phyloP scores from a whole-genome alignment of 2,329 filamentous ascomycete genomes.

The Epichloe elymi region DNA sequence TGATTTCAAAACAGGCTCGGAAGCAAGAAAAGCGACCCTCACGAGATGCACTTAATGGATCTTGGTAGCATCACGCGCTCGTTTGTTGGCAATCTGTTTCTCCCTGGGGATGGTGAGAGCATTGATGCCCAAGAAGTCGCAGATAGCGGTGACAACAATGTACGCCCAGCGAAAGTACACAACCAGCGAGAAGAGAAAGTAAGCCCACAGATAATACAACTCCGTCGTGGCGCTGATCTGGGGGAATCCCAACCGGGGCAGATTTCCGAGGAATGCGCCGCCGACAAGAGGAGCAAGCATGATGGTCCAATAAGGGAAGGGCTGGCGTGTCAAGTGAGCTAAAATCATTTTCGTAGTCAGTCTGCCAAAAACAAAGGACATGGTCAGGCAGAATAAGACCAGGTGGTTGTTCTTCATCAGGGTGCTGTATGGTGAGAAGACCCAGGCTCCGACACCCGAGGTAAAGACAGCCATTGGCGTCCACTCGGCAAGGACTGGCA shows the following conservation, averaged over 20 bases:
- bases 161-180: conserved; percentile 91
- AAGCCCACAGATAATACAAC: conserved; percentile 68
- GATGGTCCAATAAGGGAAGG: conserved; percentile 93
- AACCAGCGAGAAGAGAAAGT: conserved; percentile 70
- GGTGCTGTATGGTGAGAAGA: conserved; percentile 78
- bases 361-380: conserved; percentile 94
- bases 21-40: neutral
- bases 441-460: conserved; percentile 62
- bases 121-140: conserved; percentile 83
- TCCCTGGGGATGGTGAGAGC: conserved; percentile 71
- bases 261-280: conserved; percentile 70
- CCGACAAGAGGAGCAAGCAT: conserved; percentile 78
- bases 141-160: conserved; percentile 82
- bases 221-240: conserved; percentile 54
- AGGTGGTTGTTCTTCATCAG: conserved; percentile 76
- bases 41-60: conserved; percentile 14
- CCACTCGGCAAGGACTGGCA: conserved; percentile 87
- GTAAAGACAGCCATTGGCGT: conserved; percentile 78
- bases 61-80: conserved; percentile 26
- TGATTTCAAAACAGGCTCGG: no score
- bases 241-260: conserved; percentile 62
- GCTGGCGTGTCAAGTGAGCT: conserved; percentile 81
- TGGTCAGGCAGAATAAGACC: conserved; percentile 80
- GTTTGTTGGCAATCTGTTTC: conserved; percentile 43
- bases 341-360: conserved; percentile 99